phyloP scores from a whole-genome alignment of 345 rosid genomes.

The Psidium guajava region DNA sequence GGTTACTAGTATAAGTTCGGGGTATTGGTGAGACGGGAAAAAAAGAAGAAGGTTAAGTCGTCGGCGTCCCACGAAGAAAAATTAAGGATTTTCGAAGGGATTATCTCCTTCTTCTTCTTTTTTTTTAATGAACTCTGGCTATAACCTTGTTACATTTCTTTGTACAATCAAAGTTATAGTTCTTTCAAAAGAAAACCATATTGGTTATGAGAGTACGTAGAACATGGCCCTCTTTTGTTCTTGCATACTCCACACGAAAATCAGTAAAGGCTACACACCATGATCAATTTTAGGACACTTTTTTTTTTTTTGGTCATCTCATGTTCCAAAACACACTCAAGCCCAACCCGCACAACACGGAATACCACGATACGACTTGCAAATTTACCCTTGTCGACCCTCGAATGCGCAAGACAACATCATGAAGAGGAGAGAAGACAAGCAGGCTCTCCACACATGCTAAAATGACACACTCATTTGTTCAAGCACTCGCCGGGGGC shows the following conservation, averaged over 20 bases:
- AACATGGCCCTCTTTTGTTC: neutral
- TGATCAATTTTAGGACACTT: neutral
- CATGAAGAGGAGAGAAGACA: neutral
- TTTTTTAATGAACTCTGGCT: rapidly evolving
- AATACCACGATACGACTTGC: neutral
- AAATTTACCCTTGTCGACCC: neutral
- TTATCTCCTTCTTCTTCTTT: neutral
- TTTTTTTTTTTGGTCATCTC: neutral
- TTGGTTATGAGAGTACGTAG: neutral
- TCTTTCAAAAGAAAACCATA: neutral
- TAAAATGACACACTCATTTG: neutral
- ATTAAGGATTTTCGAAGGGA: neutral
- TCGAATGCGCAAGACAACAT: neutral
- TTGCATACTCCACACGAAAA: neutral
- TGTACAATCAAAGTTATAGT: neutral
- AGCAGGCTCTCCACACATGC: neutral
- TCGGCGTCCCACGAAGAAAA: neutral
- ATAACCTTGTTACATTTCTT: neutral
- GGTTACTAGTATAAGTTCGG: neutral
- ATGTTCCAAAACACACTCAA: neutral
- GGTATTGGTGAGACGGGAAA: neutral
- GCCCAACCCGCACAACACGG: neutral
- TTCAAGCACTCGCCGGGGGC: neutral
- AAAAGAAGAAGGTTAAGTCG: rapidly evolving
- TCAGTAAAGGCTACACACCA: neutral